phyloP scores from a whole-genome alignment of 495 filamentous ascomycete genomes.

The Xylaria nigripes region DNA sequence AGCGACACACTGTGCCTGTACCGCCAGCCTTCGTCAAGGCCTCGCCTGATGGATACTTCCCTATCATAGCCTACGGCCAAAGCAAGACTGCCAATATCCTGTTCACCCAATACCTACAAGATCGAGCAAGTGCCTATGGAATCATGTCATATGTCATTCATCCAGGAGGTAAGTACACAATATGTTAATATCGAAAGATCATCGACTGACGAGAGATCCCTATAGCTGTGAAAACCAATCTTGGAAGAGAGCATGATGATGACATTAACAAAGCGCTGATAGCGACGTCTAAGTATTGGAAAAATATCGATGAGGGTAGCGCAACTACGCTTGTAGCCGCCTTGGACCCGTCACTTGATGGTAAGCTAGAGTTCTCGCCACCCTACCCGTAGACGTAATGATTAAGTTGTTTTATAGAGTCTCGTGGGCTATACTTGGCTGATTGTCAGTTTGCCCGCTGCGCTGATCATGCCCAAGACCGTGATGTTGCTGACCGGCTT shows the following conservation, averaged over 20 bases:
- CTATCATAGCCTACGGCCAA: constrained; percentile 46
- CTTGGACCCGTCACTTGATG: constrained; percentile 43
- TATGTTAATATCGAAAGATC: neutral
- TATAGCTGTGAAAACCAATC: constrained; percentile 21
- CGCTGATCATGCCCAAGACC: constrained; percentile 16
- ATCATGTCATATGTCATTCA: constrained; percentile 39
- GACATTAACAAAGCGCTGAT: constrained; percentile 31
- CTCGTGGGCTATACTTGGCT: constrained; percentile 30
- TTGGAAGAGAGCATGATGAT: constrained; percentile 34
- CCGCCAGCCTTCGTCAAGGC: constrained; percentile 26
- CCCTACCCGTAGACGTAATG: neutral
- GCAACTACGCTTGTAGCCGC: constrained; percentile 52
- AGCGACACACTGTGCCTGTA: constrained; percentile 26
- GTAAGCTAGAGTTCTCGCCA: constrained; percentile 21
- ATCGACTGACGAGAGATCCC: constrained; percentile 1
- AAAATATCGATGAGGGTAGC: constrained; percentile 45
- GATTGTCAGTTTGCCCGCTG: constrained; percentile 33
- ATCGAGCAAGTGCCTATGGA: constrained; percentile 25
- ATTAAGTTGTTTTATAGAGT: constrained; percentile 19
- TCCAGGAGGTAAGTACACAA: constrained; percentile 35
- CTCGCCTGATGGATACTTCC: constrained; percentile 44
- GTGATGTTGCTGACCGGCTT: constrained; percentile 14
- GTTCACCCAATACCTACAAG: constrained; percentile 43
- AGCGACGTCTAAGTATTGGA: constrained; percentile 37
- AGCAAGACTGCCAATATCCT: constrained; percentile 57